Percentiles rank a stretch among this genome's conserved stretches.
Conservation (phyloP, 805 yeast species). For the Hanseniaspora taiwanica region DNA sequence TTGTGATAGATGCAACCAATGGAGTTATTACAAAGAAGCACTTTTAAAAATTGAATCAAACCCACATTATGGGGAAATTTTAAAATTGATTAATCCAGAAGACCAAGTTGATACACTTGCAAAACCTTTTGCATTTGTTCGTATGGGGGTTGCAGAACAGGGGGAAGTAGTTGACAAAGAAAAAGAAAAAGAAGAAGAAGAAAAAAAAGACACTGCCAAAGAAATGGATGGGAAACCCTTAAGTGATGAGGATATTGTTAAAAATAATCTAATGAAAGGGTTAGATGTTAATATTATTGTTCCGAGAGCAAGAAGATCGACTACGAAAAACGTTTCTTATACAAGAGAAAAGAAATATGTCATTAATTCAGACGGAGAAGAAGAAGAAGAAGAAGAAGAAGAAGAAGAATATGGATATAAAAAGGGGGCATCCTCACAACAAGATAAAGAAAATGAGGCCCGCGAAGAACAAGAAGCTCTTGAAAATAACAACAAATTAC, state of each 20-base stretch:
- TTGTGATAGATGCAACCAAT: conserved; percentile 21
- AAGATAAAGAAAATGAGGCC: not conserved
- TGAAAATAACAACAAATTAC: conserved; percentile 1
- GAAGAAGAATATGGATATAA: not conserved
- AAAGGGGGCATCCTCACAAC: not conserved
- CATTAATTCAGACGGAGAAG: not conserved
- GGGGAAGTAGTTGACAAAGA: not conserved
- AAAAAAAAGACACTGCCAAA: not conserved
- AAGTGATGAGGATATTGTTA: not conserved
- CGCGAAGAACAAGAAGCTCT: conserved; percentile 1
- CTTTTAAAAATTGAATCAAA: not conserved
- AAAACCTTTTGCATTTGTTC: not conserved
- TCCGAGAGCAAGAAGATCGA: not conserved
- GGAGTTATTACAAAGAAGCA: conserved; percentile 11
- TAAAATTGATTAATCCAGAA: not conserved
- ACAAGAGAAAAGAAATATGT: not conserved
- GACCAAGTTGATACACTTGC: not conserved
- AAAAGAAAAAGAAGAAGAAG: not conserved
- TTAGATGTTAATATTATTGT: not conserved
- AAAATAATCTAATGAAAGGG: not conserved
- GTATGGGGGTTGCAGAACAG: too few species aligned
- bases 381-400: not conserved
- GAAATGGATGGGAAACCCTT: not conserved
- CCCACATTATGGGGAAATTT: not conserved
- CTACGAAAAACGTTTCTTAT: not conserved